phyloP scores from a whole-genome alignment of 768 basidiomycete genomes.

The Lactifluus rugatus region DNA sequence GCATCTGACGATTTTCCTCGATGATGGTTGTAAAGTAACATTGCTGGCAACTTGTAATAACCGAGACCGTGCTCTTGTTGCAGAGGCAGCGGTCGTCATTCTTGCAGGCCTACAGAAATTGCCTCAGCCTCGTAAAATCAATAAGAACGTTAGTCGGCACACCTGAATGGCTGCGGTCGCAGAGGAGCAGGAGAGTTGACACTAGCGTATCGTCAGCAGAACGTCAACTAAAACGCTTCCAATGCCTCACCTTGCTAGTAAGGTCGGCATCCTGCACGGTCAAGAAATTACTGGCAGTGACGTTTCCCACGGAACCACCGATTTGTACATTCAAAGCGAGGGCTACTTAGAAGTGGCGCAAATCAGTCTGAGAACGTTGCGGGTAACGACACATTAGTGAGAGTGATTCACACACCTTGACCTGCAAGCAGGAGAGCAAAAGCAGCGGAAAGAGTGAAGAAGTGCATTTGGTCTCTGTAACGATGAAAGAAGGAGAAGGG shows the following conservation, averaged over 20 bases:
- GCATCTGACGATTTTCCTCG: slow-evolving; percentile 35
- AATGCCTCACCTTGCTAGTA: slow-evolving; percentile 23
- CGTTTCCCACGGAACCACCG: slow-evolving; percentile 27
- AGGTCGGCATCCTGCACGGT: slow-evolving; percentile 28
- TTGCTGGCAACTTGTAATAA: slow-evolving; percentile 48
- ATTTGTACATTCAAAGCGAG: slow-evolving; percentile 43
- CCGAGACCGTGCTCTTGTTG: slow-evolving; percentile 30
- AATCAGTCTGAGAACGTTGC: neutral
- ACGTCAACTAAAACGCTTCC: neutral
- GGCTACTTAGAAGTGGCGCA: slow-evolving; percentile 22
- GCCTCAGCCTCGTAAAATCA: neutral
- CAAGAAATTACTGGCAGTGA: slow-evolving; percentile 39
- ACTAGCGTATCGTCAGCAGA: slow-evolving; percentile 26
- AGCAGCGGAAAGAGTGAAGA: slow-evolving; percentile 23
- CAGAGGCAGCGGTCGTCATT: slow-evolving; percentile 47
- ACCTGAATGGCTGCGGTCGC: slow-evolving; percentile 24
- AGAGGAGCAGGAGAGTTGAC: slow-evolving; percentile 24
- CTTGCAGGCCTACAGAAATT: slow-evolving; percentile 32
- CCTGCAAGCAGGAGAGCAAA: slow-evolving; percentile 41
- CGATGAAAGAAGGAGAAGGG: neutral
- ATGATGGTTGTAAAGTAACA: slow-evolving; percentile 57
- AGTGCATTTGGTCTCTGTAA: slow-evolving; percentile 21
- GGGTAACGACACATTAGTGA: neutral
- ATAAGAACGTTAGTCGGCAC: slow-evolving; percentile 1
- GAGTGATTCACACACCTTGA: slow-evolving; percentile 38